phyloP scores from a whole-genome alignment of 192 early-diverging fungal species.

The Allomyces javanicus region DNA sequence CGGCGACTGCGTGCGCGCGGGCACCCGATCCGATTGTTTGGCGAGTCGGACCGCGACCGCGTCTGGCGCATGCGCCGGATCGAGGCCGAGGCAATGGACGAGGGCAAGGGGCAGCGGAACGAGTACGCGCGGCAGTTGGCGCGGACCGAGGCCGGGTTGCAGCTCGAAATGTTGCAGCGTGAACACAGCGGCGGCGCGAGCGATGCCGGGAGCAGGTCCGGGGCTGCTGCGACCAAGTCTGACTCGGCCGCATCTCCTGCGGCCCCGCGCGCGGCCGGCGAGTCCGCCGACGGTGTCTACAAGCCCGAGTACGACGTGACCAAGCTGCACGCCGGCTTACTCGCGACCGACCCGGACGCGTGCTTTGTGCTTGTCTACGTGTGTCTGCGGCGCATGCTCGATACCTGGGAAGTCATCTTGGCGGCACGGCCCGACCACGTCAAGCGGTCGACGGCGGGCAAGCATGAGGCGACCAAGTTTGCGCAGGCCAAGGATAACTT shows the following conservation, averaged over 20 bases:
- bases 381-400: conserved; percentile 64
- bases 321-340: conserved; percentile 41
- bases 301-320: conserved; percentile 40
- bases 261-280: too few species aligned
- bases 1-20: conserved; percentile 63
- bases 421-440: conserved; percentile 54
- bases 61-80: neutral
- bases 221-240: too few species aligned
- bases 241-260: too few species aligned
- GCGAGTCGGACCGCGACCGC: conserved; percentile 62
- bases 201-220: conserved; percentile 16
- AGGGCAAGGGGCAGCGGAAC: conserved; percentile 54
- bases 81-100: neutral
- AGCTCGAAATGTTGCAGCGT: conserved; percentile 47
- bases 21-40: conserved; percentile 83
- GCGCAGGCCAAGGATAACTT: conserved; percentile 73
- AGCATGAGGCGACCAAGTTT: conserved; percentile 58
- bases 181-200: conserved; percentile 25
- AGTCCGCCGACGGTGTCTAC: neutral
- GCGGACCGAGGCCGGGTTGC: conserved; percentile 58
- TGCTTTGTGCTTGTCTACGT: conserved; percentile 51
- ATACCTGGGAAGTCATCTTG: conserved; percentile 72
- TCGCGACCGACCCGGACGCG: conserved; percentile 59
- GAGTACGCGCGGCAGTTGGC: conserved; percentile 73
- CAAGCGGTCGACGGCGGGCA: conserved; percentile 59